Conservation (phyloP, 371 early-diverging fungal genomes). For the Paraphysoderma sedebokerense region DNA sequence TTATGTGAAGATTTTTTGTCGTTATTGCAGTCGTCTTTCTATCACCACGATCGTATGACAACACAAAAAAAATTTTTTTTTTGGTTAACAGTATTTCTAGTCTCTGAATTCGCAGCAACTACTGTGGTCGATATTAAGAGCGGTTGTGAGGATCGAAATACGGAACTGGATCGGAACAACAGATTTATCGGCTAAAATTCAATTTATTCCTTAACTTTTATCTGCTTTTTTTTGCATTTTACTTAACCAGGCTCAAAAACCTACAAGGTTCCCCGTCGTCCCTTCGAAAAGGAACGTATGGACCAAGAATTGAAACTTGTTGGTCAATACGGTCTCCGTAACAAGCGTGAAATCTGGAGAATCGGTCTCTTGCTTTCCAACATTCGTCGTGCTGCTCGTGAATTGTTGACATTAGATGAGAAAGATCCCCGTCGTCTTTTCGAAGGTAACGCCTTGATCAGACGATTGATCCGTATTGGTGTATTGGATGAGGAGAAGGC, state of each 20-base stretch:
- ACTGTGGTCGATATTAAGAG: too few relatives aligned
- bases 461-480: constrained; percentile 95
- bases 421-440: constrained; percentile 97
- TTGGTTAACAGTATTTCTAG: too few relatives aligned
- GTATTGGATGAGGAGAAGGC: constrained; percentile 93
- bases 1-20: too few relatives aligned
- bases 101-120: too few relatives aligned
- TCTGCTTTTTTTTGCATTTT: not conserved
- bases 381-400: constrained; percentile 99
- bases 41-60: too few relatives aligned
- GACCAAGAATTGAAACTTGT: constrained; percentile 97
- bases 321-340: constrained; percentile 98
- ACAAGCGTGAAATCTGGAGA: constrained; percentile 99
- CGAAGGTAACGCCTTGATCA: constrained; percentile 97
- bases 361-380: constrained; percentile 93
- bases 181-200: constrained; percentile 5
- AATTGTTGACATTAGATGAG: constrained; percentile 92
- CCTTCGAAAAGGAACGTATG: constrained; percentile 97
- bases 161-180: constrained; percentile 7
- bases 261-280: constrained; percentile 97
- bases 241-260: constrained; percentile 54
- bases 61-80: too few relatives aligned
- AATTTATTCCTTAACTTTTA: not conserved
- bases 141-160: too few relatives aligned
- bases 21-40: too few relatives aligned